Evolutionary conservation across 2,329 filamentous ascomycete genomes (phyloP).

Genomic region (Lanzia echinophila): DNA sequence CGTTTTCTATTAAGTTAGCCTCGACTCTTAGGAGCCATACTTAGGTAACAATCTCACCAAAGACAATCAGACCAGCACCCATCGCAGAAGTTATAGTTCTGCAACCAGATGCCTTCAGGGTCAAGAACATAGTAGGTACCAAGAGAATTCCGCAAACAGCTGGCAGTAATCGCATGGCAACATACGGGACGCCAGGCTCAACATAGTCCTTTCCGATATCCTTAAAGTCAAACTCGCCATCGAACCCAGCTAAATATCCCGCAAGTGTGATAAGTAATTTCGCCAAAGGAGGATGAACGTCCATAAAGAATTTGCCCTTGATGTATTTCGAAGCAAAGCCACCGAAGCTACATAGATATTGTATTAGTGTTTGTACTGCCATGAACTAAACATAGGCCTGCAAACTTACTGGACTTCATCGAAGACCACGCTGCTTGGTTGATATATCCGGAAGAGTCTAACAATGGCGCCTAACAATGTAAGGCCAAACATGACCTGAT

Average conservation of each 20-base stretch:
- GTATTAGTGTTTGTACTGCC: conserved; percentile 17
- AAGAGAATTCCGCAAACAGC: conserved; percentile 83
- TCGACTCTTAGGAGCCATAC: not conserved
- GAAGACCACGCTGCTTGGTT: conserved; percentile 93
- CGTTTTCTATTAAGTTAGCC: conserved; percentile 64
- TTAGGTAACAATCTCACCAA: conserved; percentile 51
- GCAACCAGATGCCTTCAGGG: conserved; percentile 84
- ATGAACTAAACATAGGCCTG: not conserved
- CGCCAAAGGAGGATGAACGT: conserved; percentile 95
- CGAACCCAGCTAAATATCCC: conserved; percentile 89
- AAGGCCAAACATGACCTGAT: conserved; percentile 65
- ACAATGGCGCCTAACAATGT: conserved; percentile 73
- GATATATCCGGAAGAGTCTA: conserved; percentile 90
- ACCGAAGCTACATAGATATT: conserved; percentile 62
- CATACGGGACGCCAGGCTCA: conserved; percentile 90
- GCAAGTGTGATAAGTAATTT: conserved; percentile 95
- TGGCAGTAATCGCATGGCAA: conserved; percentile 92
- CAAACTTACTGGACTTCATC: conserved; percentile 94
- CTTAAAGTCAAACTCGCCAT: conserved; percentile 97
- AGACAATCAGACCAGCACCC: conserved; percentile 81
- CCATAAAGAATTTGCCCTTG: conserved; percentile 99
- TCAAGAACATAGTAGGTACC: conserved; percentile 90
- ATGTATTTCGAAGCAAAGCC: conserved; percentile 99
- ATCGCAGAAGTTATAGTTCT: conserved; percentile 77
- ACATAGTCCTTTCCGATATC: conserved; percentile 99